These are phyloP conservation scores for Monascus purpureus DNA, from an alignment of 495 filamentous ascomycete species.

Conservation along the genomic window DNA sequence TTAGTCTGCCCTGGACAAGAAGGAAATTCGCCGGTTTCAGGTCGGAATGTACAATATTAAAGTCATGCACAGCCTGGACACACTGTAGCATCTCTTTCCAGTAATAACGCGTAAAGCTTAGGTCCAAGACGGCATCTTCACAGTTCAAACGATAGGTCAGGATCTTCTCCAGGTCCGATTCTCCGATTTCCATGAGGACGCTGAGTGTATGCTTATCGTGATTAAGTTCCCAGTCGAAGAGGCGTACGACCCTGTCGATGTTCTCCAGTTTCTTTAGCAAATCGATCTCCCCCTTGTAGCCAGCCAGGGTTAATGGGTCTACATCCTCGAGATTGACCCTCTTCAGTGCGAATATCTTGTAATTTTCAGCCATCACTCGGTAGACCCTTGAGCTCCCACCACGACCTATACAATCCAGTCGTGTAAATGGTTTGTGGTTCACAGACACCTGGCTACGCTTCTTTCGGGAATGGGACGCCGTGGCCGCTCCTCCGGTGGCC, in stretches of 20 bases:
- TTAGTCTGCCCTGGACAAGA: slow-evolving; percentile 68
- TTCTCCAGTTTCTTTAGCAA: slow-evolving; percentile 67
- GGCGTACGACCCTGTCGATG: slow-evolving; percentile 74
- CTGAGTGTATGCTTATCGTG: slow-evolving; percentile 72
- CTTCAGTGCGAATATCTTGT: slow-evolving; percentile 87
- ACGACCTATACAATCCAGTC: slow-evolving; percentile 78
- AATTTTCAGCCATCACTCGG: slow-evolving; percentile 92
- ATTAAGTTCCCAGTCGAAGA: slow-evolving; percentile 91
- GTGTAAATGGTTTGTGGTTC: slow-evolving; percentile 81
- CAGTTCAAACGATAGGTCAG: slow-evolving; percentile 57
- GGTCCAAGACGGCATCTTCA: slow-evolving; percentile 65
- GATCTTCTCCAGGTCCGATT: slow-evolving; percentile 84
- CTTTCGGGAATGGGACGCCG: slow-evolving; percentile 52
- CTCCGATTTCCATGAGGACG: slow-evolving; percentile 95
- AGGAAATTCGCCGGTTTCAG: slow-evolving; percentile 94
- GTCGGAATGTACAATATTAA: slow-evolving; percentile 91
- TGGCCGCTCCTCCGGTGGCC: slow-evolving; percentile 63
- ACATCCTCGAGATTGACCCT: slow-evolving; percentile 79
- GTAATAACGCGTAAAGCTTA: slow-evolving; percentile 85
- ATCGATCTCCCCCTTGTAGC: slow-evolving; percentile 96
- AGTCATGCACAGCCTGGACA: slow-evolving; percentile 70
- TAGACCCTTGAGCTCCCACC: slow-evolving; percentile 91
- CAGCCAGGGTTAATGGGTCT: slow-evolving; percentile 68
- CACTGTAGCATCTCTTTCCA: slow-evolving; percentile 99
- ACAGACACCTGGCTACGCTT: slow-evolving; percentile 69